Conservation (phyloP, 176 grass and related monocot species). For the Urochloa ruziziensis region DNA sequence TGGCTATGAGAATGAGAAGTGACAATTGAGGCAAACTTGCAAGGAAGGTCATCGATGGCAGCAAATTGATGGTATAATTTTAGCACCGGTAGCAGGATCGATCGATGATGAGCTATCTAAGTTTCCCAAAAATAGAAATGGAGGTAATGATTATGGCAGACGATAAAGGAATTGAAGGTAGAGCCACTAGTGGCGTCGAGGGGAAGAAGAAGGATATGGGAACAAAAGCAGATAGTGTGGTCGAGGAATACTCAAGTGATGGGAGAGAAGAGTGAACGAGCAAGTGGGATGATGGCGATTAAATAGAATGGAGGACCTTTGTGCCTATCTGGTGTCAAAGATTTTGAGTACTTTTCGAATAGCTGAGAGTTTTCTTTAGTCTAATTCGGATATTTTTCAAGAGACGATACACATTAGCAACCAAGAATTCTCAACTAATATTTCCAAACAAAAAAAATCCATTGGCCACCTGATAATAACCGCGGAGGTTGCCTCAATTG, state of each 20-base stretch:
- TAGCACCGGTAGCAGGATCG: neutral
- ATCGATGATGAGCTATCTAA: neutral
- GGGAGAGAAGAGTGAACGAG: neutral
- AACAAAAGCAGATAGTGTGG: neutral
- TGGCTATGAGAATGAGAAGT: neutral
- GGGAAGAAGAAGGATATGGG: neutral
- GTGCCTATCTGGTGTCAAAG: too few relatives aligned
- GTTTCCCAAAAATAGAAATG: accelerated
- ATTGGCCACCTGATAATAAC: neutral
- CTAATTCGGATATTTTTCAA: neutral
- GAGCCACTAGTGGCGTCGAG: neutral
- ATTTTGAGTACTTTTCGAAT: too few relatives aligned
- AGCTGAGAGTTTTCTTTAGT: too few relatives aligned
- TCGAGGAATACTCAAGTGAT: neutral
- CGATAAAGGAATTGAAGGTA: neutral
- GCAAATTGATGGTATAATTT: neutral
- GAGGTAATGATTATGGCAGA: neutral
- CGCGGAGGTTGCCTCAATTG: too few relatives aligned
- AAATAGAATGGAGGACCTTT: neutral
- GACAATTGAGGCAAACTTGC: neutral
- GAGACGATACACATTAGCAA: neutral
- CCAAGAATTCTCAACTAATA: too few relatives aligned
- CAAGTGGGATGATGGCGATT: neutral
- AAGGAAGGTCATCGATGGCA: neutral
- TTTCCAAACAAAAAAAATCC: neutral